These are phyloP conservation scores for Zygnema circumcarinatum DNA, from an alignment of 139 green algal species.

Conservation along the genomic window DNA sequence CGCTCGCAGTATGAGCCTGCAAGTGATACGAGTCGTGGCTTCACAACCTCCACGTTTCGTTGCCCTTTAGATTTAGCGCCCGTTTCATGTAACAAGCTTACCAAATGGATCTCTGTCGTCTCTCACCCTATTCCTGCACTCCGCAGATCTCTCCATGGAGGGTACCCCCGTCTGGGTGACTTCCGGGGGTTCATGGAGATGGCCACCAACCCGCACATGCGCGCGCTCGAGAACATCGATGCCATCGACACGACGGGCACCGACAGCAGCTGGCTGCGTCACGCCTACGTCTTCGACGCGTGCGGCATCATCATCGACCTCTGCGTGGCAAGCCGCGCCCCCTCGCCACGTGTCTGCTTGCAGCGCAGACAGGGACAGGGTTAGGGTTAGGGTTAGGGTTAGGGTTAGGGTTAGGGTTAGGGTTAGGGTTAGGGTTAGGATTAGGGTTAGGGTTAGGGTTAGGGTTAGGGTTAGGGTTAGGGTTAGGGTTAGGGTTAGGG, in stretches of 20 bases:
- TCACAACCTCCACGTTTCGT: too few relatives aligned
- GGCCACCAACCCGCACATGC: not conserved
- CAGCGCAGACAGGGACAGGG: not conserved
- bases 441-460: not conserved
- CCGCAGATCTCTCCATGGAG: conserved; percentile 23
- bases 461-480: not conserved
- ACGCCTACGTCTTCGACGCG: conserved; percentile 33
- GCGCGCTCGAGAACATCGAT: not conserved
- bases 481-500: not conserved
- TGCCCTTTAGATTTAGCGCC: too few relatives aligned
- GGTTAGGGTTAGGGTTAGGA: too few relatives aligned
- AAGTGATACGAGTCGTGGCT: too few relatives aligned
- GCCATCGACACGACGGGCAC: conserved; percentile 35
- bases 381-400: not conserved
- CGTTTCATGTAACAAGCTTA: not conserved
- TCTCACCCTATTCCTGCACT: not conserved
- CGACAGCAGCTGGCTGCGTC: conserved; percentile 13
- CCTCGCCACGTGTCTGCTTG: conserved; percentile 4
- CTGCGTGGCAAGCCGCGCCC: conserved; percentile 10
- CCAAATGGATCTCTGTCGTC: not conserved
- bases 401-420: not conserved
- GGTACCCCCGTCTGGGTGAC: conserved; percentile 35
- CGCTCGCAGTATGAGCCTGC: too few relatives aligned
- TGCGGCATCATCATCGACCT: conserved; percentile 17
- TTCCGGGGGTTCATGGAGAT: conserved; percentile 31